These are phyloP conservation scores for Arabis alpina DNA, from an alignment of 345 rosid species.

Conservation along the genomic window DNA sequence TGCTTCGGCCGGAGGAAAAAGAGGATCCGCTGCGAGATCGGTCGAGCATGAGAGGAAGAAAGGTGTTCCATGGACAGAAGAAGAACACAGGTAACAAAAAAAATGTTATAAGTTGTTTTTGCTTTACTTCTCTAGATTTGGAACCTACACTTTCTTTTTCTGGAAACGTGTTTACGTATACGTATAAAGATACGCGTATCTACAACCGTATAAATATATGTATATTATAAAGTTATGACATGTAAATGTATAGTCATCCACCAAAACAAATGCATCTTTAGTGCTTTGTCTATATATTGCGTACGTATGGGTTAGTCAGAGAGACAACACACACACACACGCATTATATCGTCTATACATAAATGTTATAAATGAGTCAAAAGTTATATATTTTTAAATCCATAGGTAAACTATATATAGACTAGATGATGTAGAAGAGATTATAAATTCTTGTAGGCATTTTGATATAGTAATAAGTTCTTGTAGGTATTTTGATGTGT, in stretches of 20 bases:
- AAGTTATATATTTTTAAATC: neutral
- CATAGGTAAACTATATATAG: slow-evolving; percentile 4
- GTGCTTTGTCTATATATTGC: slow-evolving; percentile 33
- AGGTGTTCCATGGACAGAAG: slow-evolving; percentile 99
- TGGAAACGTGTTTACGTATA: slow-evolving; percentile 34
- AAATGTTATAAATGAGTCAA: neutral
- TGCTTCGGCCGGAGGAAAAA: slow-evolving; percentile 67
- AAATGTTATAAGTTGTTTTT: neutral
- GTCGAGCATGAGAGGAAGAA: slow-evolving; percentile 94
- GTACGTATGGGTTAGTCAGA: slow-evolving; percentile 25
- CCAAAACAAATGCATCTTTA: slow-evolving; percentile 30
- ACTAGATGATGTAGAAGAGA: too few relatives aligned
- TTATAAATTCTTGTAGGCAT: slow-evolving; percentile 4
- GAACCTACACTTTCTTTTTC: slow-evolving; percentile 17
- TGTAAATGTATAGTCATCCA: slow-evolving; percentile 17
- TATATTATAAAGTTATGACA: slow-evolving; percentile 2
- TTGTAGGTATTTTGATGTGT: neutral
- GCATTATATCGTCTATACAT: slow-evolving; percentile 10
- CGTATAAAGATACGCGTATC: slow-evolving; percentile 35
- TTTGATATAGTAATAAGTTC: neutral
- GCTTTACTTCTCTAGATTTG: slow-evolving; percentile 36
- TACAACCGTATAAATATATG: neutral
- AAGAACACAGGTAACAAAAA: slow-evolving; percentile 81
- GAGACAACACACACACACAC: slow-evolving; percentile 25
- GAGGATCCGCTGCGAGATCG: slow-evolving; percentile 59